Percentiles rank a stretch among this genome's conserved stretches.
These are phyloP conservation scores for Takashimella koratensis DNA, from an alignment of 1,284 basidiomycete genomes.

Conservation along the genomic window DNA sequence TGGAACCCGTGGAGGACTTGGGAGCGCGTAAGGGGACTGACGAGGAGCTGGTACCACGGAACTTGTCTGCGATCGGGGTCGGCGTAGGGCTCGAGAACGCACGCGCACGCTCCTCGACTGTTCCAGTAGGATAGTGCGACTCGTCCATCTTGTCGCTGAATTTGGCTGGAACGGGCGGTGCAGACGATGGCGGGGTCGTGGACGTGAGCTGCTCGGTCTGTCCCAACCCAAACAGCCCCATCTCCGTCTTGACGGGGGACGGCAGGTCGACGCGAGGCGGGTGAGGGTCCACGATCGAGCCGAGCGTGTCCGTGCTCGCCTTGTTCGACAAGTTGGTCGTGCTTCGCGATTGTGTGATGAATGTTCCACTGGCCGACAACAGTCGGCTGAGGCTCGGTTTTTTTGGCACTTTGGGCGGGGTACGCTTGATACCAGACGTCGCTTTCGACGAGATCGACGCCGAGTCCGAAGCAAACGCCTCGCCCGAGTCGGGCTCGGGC, in stretches of 20 bases:
- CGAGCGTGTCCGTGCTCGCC: conserved; percentile 22
- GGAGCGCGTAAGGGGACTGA: conserved; percentile 21
- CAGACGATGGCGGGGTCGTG: not conserved
- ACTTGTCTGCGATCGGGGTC: conserved; percentile 47
- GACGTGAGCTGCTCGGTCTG: conserved; percentile 9
- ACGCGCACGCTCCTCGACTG: conserved; percentile 30
- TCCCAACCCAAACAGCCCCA: conserved; percentile 1
- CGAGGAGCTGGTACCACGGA: conserved; percentile 23
- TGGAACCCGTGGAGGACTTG: conserved; percentile 19
- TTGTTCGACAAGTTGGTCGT: conserved; percentile 11
- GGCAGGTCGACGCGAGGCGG: conserved; percentile 33
- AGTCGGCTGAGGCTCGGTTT: conserved; percentile 28
- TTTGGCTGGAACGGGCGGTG: conserved; percentile 5
- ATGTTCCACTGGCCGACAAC: conserved; percentile 8
- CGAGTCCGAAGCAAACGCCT: conserved; percentile 6
- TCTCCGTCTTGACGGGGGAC: conserved; percentile 4
- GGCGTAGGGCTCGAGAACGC: conserved; percentile 21
- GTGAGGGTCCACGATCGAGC: conserved; percentile 8
- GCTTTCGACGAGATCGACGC: not conserved
- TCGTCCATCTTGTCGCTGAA: conserved; percentile 22
- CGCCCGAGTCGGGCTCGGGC: conserved; percentile 6
- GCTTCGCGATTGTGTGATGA: not conserved
- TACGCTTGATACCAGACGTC: conserved; percentile 11
- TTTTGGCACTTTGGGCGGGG: conserved; percentile 21
- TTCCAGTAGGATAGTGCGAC: conserved; percentile 29